A percentile compares a stretch with the other conserved stretches of the same genome.
Evolutionary conservation across 768 basidiomycete species (phyloP).

Genomic region (Rhodotorula babjevae): DNA sequence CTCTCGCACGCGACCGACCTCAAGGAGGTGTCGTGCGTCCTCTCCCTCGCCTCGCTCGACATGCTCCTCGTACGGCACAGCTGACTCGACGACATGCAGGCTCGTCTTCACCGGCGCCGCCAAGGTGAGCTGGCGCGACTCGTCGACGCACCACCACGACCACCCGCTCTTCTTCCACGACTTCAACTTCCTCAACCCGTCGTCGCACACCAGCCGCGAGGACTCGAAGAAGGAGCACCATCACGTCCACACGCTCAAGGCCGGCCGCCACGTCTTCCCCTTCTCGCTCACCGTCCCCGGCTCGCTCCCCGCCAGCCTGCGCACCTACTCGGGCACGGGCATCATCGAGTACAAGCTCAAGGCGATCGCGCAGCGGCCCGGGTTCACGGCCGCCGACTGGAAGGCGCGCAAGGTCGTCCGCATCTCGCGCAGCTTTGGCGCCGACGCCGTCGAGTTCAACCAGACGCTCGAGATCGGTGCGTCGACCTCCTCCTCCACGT

Average conservation of each 20-base stretch:
- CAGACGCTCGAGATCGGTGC: constrained; percentile 71
- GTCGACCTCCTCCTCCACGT: neutral
- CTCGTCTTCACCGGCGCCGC: constrained; percentile 67
- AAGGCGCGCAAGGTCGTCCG: constrained; percentile 60
- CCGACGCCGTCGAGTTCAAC: constrained; percentile 88
- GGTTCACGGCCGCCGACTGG: constrained; percentile 63
- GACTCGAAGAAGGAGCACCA: constrained; percentile 47
- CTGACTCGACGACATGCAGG: constrained; percentile 51
- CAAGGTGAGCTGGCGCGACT: constrained; percentile 40
- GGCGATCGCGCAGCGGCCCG: constrained; percentile 72
- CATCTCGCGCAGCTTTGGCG: constrained; percentile 66
- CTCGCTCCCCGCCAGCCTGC: constrained; percentile 71
- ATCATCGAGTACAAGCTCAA: constrained; percentile 82
- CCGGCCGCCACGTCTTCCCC: constrained; percentile 88
- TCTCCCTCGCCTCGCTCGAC: neutral
- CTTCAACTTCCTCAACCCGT: constrained; percentile 41
- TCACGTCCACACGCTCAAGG: constrained; percentile 77
- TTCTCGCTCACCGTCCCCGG: constrained; percentile 84
- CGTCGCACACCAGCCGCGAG: constrained; percentile 38
- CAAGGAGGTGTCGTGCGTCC: constrained; percentile 42
- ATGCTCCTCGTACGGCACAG: neutral
- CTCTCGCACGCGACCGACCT: constrained; percentile 73
- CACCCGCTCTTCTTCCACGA: constrained; percentile 43
- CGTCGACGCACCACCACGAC: constrained; percentile 39
- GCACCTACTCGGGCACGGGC: constrained; percentile 55